Evolutionary conservation across 208 protist genomes (phyloP).

Genomic region (Hexamita inflata): DNA sequence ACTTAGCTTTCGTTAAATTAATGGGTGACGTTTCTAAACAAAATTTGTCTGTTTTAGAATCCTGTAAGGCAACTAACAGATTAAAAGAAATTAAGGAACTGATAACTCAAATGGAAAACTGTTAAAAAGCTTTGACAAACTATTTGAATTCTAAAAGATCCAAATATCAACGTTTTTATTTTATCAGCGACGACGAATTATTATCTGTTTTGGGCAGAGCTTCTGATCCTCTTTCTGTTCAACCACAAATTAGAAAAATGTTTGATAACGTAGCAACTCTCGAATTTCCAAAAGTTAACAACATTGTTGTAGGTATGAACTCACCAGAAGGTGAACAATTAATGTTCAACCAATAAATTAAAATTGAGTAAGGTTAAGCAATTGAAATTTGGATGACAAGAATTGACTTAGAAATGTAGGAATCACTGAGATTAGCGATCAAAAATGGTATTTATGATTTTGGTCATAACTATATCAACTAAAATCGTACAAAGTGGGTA

Average conservation of each 20-base stretch:
- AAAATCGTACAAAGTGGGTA: slow-evolving; percentile 9
- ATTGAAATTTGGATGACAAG: slow-evolving; percentile 89
- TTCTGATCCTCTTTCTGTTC: slow-evolving; percentile 69
- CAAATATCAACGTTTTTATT: slow-evolving; percentile 94
- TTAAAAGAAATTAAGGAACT: slow-evolving; percentile 71
- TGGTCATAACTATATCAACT: slow-evolving; percentile 67
- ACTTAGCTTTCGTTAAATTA: slow-evolving; percentile 57
- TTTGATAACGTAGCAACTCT: slow-evolving; percentile 84
- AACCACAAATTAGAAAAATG: slow-evolving; percentile 94
- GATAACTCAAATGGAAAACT: slow-evolving; percentile 76
- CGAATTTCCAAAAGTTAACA: slow-evolving; percentile 63
- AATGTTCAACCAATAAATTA: slow-evolving; percentile 64
- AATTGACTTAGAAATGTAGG: slow-evolving; percentile 75
- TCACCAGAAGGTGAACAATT: slow-evolving; percentile 81
- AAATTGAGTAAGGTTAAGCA: slow-evolving; percentile 60
- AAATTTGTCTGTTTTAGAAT: slow-evolving; percentile 58
- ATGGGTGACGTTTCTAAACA: slow-evolving; percentile 47
- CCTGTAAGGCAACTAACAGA: slow-evolving; percentile 68
- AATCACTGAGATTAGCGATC: slow-evolving; percentile 70
- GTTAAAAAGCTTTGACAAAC: slow-evolving; percentile 87
- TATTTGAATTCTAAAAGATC: slow-evolving; percentile 89
- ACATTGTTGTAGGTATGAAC: slow-evolving; percentile 73
- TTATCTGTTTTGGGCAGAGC: slow-evolving; percentile 81
- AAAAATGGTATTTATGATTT: slow-evolving; percentile 81
- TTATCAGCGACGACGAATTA: slow-evolving; percentile 95